phyloP scores from a whole-genome alignment of 305 asterid genomes.

The Fraxinus platypoda region DNA sequence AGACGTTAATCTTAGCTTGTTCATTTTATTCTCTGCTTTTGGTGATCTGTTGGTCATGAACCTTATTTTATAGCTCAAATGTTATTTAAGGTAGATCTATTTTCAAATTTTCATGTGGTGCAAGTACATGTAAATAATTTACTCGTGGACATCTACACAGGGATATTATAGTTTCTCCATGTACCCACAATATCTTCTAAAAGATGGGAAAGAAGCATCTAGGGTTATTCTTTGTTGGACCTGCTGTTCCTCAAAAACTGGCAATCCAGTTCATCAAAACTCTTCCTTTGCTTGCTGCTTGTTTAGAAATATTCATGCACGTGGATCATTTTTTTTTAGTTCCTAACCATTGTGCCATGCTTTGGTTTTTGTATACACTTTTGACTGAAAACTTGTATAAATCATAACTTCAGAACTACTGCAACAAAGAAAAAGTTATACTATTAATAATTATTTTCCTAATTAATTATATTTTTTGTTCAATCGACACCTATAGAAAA shows the following conservation, averaged over 20 bases:
- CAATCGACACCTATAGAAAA: neutral
- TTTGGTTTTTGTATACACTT: neutral
- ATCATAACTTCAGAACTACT: neutral
- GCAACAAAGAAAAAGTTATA: neutral
- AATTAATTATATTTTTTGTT: neutral
- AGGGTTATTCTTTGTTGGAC: neutral
- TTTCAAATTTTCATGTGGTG: neutral
- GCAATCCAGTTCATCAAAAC: neutral
- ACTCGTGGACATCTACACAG: neutral
- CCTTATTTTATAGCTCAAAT: neutral
- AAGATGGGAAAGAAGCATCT: neutral
- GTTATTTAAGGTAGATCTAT: neutral
- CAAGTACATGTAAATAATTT: neutral
- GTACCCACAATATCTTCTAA: neutral
- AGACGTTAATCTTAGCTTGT: neutral
- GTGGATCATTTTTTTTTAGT: too few species aligned
- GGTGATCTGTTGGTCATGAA: neutral
- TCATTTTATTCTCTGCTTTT: neutral
- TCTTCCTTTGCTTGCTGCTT: neutral
- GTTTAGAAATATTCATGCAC: neutral
- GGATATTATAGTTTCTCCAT: neutral
- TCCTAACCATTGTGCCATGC: neutral
- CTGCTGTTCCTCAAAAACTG: neutral
- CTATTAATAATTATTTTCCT: too few species aligned
- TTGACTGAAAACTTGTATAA: neutral